Evolutionary conservation across 2,329 filamentous ascomycete genomes (phyloP), one percentile per base, ranked within the genome.

Genomic region (Fusarium irregulare): DNA sequence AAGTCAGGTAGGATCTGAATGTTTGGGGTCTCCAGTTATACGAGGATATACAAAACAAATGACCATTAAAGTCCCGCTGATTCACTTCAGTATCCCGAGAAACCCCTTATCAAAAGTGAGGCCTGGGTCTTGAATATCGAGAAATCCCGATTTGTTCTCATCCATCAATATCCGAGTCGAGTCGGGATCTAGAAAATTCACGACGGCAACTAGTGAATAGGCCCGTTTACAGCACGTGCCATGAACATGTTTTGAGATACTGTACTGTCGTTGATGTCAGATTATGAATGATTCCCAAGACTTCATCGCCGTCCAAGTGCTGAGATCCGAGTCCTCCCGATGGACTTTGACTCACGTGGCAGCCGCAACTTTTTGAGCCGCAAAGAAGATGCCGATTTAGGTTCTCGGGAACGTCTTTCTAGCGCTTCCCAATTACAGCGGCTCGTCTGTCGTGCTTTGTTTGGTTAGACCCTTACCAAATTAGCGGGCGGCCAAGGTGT

Each of bases 311-410:
- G 23, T 50, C 14, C 11, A 27, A 46, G 30, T 49, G 44, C 25
- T 28, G 54, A 49, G 47, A 51, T 57, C 73, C 73, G 73, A 73
- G 34, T 75, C 62, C 62, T 74, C 51, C 73, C 71, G 73, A 74
- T 57, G 25, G 48, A 50, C 55, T 41, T 28, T 41, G 37, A 61
- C 61, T 74, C 70, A 75, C 70, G 66, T 75, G 70, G 68, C 27
- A 42, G 41, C 41, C 14, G 45, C 53, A 58, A 64, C 60, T 67
- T 68, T 63, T 70, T 56, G 53, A 68, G 63, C 45, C 40, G 55
- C 51, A 51, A 34, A 23, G 47, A 57, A 32, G 13, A 25, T 62
- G 56, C 57, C 42, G 48, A 63, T 58, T 56, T 62, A 54, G 40
- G 40, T 47, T 32, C 11, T 67, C 58, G 41, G 28, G 56, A 50